Evolutionary conservation across 306 rosid species (phyloP).

Genomic region (Cajanus cajan): DNA sequence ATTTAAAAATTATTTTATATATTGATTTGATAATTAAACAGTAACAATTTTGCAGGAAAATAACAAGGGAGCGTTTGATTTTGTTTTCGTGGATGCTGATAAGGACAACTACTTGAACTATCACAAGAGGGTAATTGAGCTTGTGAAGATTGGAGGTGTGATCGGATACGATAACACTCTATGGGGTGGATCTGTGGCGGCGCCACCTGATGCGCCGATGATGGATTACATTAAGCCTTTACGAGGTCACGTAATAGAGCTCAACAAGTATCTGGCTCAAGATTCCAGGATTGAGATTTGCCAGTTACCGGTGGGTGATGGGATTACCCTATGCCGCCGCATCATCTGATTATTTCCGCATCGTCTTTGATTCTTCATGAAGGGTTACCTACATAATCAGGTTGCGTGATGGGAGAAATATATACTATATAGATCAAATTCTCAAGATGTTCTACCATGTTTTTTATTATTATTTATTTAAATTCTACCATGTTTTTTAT

Average conservation of each 20-base stretch:
- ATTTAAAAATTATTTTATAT: too few species aligned
- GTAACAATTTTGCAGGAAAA: conserved; percentile 45
- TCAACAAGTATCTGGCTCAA: conserved; percentile 68
- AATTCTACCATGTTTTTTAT: too few species aligned
- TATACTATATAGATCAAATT: too few species aligned
- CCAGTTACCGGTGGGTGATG: conserved; percentile 77
- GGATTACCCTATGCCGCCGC: conserved; percentile 84
- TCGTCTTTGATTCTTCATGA: neutral
- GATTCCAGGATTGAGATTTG: conserved; percentile 87
- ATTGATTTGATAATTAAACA: too few species aligned
- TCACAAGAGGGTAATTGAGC: conserved; percentile 70
- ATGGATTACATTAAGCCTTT: conserved; percentile 45
- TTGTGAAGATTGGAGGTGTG: conserved; percentile 78
- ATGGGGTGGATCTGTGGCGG: conserved; percentile 82
- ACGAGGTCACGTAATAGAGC: conserved; percentile 57
- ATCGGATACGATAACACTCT: conserved; percentile 89
- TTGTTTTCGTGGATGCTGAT: conserved; percentile 84
- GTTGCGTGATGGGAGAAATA: neutral
- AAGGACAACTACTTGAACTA: conserved; percentile 86
- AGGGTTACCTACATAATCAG: neutral
- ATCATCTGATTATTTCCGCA: conserved; percentile 22
- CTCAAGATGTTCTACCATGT: too few species aligned
- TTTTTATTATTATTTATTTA: too few species aligned
- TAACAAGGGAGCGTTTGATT: conserved; percentile 60
- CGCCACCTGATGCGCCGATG: conserved; percentile 68